These are phyloP conservation scores for Phytophthora megakarya DNA, from an alignment of 352 stramenopile genomes.

Conservation along the genomic window DNA sequence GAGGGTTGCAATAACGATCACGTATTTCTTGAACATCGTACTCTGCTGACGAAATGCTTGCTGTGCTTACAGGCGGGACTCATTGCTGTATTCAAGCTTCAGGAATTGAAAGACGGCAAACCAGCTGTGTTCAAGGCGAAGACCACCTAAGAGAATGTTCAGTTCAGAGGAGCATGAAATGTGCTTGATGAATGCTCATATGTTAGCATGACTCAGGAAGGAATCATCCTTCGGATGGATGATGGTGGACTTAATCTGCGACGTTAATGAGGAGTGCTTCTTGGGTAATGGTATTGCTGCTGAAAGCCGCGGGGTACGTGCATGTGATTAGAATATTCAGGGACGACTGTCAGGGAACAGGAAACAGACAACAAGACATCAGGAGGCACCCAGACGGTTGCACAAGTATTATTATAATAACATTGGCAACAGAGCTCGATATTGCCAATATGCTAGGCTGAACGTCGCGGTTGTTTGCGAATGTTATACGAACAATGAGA, in stretches of 20 bases:
- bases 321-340: not conserved
- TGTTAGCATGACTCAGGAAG: not conserved
- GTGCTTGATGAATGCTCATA: not conserved
- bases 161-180: not conserved
- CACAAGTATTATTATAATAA: no score
- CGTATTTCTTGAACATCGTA: not conserved
- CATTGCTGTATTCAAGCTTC: constrained; percentile 53
- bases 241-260: not conserved
- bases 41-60: not conserved
- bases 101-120: constrained; percentile 63
- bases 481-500: no score
- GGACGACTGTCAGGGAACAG: not conserved
- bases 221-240: no score
- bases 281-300: not conserved
- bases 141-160: constrained; percentile 17
- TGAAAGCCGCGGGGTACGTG: not conserved
- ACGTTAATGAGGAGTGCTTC: not conserved
- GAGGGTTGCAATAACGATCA: not conserved
- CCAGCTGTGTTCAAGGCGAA: constrained; percentile 44
- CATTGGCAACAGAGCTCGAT: no score
- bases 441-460: no score
- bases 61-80: constrained; percentile 41
- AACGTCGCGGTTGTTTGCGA: no score
- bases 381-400: no score
- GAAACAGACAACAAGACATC: not conserved